Percentiles rank a stretch among this genome's conserved stretches.
These are phyloP conservation scores for Candida tibetensis DNA, from an alignment of 805 yeast species.

Conservation along the genomic window DNA sequence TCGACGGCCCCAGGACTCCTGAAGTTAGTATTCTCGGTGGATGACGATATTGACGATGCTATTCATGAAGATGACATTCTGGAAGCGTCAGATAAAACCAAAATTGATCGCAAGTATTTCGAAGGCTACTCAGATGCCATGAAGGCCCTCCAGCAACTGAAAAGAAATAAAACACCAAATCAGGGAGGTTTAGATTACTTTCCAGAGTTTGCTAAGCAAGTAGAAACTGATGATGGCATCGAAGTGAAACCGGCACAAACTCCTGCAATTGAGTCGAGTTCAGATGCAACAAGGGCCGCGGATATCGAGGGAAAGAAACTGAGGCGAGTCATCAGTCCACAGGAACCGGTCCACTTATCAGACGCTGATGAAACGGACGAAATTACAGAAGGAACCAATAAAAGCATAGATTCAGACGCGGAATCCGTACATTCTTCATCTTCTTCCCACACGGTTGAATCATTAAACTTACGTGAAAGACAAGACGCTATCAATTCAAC, in stretches of 20 bases:
- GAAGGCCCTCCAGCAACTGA: slow-evolving; percentile 33
- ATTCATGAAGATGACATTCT: slow-evolving; percentile 41
- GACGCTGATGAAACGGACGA: slow-evolving; percentile 4
- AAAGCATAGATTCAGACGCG: slow-evolving; percentile 18
- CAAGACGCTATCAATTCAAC: slow-evolving; percentile 96
- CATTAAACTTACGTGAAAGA: slow-evolving; percentile 84
- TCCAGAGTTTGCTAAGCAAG: slow-evolving; percentile 8
- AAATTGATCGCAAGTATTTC: slow-evolving; percentile 42
- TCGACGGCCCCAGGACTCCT: slow-evolving; percentile 14
- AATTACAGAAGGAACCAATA: slow-evolving; percentile 2
- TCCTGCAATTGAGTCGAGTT: background rate
- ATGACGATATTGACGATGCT: slow-evolving; percentile 71
- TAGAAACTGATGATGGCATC: background rate
- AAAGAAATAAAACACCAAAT: slow-evolving; percentile 2
- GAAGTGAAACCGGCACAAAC: background rate
- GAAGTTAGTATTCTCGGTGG: slow-evolving; percentile 65
- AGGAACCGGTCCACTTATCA: background rate
- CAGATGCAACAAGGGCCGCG: background rate
- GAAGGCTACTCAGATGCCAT: slow-evolving; percentile 77
- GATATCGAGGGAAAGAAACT: background rate
- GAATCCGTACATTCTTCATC: slow-evolving; percentile 26
- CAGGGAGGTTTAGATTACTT: slow-evolving; percentile 4
- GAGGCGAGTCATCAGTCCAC: background rate
- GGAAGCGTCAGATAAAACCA: slow-evolving; percentile 34
- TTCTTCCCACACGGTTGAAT: slow-evolving; percentile 59